Conservation (phyloP, 2,329 filamentous ascomycete species). For the Huntiella bhutanensis region DNA sequence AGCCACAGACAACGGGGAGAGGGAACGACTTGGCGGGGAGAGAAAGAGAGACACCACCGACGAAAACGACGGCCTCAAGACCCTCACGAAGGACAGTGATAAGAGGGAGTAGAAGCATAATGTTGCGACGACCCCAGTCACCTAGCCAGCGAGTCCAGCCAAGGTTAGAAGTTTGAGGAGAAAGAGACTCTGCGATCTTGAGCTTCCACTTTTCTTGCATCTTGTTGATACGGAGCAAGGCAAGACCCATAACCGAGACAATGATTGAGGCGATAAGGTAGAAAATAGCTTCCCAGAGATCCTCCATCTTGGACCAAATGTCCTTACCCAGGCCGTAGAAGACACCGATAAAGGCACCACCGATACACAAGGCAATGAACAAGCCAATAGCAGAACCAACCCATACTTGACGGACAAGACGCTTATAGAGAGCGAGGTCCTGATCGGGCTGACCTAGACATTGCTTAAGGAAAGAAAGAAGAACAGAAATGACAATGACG, state of each 20-base stretch:
- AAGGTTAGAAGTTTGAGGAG: constrained; percentile 5
- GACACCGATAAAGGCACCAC: constrained; percentile 48
- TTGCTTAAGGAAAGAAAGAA: constrained; percentile 71
- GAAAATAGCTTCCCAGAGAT: constrained; percentile 58
- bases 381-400: constrained; percentile 43
- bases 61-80: constrained; percentile 61
- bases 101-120: constrained; percentile 61
- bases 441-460: constrained; percentile 45
- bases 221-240: constrained; percentile 56
- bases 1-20: constrained; percentile 46
- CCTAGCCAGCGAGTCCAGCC: constrained; percentile 17
- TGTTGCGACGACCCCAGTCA: constrained; percentile 48
- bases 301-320: constrained; percentile 40
- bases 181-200: constrained; percentile 48
- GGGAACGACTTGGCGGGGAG: constrained; percentile 51
- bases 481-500: constrained; percentile 69
- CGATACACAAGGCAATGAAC: constrained; percentile 44
- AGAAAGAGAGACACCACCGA: constrained; percentile 54
- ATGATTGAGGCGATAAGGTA: constrained; percentile 47
- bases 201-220: constrained; percentile 60
- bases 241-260: constrained; percentile 54
- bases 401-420: constrained; percentile 54
- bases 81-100: constrained; percentile 61
- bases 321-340: constrained; percentile 52
- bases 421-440: constrained; percentile 46